These are phyloP conservation scores for Eucalyptus regnans DNA, from an alignment of 345 rosid species.

Conservation along the genomic window DNA sequence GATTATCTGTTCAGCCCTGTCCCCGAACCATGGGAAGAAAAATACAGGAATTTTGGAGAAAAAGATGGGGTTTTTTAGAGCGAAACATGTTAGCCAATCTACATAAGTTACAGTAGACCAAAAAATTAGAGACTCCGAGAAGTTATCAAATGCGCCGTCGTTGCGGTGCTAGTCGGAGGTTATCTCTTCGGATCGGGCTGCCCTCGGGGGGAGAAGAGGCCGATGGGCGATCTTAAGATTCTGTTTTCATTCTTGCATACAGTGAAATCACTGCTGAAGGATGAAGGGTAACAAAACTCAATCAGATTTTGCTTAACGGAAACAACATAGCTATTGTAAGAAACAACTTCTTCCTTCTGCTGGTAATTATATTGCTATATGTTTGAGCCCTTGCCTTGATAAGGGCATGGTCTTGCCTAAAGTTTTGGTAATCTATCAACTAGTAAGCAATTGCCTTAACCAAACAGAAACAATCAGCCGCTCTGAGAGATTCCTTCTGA, in stretches of 20 bases:
- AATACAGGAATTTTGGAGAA: neutral
- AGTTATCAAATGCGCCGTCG: too few relatives aligned
- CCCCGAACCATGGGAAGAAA: neutral
- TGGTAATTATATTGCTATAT: neutral
- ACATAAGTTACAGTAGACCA: too few relatives aligned
- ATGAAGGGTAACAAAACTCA: conserved; percentile 74
- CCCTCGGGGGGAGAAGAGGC: too few relatives aligned
- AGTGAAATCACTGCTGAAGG: conserved; percentile 93
- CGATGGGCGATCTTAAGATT: neutral
- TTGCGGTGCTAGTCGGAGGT: too few relatives aligned
- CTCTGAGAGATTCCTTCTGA: neutral
- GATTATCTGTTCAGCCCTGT: too few relatives aligned
- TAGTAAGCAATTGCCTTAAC: neutral
- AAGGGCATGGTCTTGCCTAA: neutral
- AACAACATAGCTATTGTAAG: conserved; percentile 93
- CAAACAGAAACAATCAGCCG: neutral
- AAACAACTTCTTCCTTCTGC: neutral
- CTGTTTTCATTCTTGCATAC: neutral
- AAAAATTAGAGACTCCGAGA: too few relatives aligned
- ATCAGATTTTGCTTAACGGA: conserved; percentile 88
- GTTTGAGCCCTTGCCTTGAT: neutral
- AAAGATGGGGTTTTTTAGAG: too few relatives aligned
- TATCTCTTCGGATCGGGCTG: too few relatives aligned
- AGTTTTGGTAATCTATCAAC: neutral
- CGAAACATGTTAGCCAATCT: too few relatives aligned